Evolutionary conservation across 176 grass and related monocot species (phyloP).

Genomic region (Olyra latifolia): DNA sequence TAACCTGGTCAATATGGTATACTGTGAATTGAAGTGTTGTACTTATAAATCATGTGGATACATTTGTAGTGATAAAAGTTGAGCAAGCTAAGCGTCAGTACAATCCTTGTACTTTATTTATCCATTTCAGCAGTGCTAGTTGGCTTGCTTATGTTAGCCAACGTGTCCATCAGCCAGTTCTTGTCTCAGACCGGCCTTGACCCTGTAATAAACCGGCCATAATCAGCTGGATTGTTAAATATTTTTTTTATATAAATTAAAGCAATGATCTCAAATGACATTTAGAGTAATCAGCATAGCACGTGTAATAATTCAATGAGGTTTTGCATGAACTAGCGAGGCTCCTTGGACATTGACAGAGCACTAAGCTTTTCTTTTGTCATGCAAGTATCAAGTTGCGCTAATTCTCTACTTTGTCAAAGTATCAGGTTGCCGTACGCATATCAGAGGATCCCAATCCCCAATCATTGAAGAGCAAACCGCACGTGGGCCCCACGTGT

Average conservation of each 20-base stretch:
- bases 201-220: not conserved
- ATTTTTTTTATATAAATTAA: not conserved
- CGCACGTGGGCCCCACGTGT: not conserved
- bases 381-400: not conserved
- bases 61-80: not conserved
- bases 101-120: conserved; percentile 10
- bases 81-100: not conserved
- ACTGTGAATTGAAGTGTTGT: not conserved
- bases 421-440: too few relatives aligned
- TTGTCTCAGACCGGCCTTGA: not conserved
- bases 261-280: not conserved
- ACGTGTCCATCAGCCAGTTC: conserved; percentile 6
- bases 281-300: not conserved
- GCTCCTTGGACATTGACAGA: not conserved
- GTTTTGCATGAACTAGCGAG: not conserved
- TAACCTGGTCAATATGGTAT: not conserved
- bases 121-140: conserved; percentile 16
- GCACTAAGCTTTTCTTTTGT: not conserved
- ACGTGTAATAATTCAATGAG: not conserved
- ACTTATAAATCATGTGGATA: not conserved
- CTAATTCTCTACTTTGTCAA: not conserved
- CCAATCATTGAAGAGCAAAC: not conserved
- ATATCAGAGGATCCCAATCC: too few relatives aligned
- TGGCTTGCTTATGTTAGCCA: conserved; percentile 15
- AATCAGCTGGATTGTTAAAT: not conserved